These are phyloP conservation scores for Dryas octopetala DNA, from an alignment of 306 rosid species.

Conservation along the genomic window DNA sequence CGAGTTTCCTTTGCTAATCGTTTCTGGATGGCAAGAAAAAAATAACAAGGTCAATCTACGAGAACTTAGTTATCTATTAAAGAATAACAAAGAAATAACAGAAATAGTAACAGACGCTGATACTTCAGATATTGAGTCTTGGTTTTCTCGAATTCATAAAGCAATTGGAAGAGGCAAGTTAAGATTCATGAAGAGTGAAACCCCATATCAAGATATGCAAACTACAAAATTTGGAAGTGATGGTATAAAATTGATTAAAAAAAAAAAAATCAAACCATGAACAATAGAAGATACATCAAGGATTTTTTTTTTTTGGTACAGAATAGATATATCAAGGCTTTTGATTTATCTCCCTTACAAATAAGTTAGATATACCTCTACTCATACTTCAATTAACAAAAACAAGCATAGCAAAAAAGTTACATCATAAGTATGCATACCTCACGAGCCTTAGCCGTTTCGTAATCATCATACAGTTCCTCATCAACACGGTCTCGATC, in stretches of 20 bases:
- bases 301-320: not conserved
- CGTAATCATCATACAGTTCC: slow-evolving; percentile 77
- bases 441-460: slow-evolving; percentile 90
- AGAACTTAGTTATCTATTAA: not conserved
- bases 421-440: slow-evolving; percentile 38
- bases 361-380: slow-evolving; percentile 4
- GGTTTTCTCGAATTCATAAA: not conserved
- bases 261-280: not conserved
- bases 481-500: slow-evolving; percentile 88
- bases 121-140: not conserved
- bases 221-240: not conserved
- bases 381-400: not conserved
- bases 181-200: not conserved
- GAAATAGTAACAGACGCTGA: not conserved
- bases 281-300: not conserved
- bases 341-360: slow-evolving; percentile 9
- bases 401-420: not conserved
- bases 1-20: slow-evolving; percentile 86
- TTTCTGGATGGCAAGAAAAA: slow-evolving; percentile 48
- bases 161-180: not conserved
- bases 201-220: not conserved
- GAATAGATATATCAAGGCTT: not conserved
- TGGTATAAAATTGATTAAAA: not conserved
- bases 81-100: not conserved
- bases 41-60: slow-evolving; percentile 4